These are phyloP conservation scores for Cynara cardunculus DNA, from an alignment of 129 eudicot species.

Conservation along the genomic window DNA sequence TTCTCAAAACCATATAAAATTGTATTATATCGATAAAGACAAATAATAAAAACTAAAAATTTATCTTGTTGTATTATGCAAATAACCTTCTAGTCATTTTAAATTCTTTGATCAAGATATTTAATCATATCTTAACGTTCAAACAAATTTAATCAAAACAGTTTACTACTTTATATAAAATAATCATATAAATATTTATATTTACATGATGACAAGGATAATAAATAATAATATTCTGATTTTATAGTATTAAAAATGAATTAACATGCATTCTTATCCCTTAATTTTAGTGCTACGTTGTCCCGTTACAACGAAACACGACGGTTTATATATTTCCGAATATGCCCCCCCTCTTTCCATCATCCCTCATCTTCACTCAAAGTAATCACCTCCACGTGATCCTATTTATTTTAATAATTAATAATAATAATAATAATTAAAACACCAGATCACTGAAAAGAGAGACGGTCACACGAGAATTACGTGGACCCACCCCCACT, in stretches of 20 bases:
- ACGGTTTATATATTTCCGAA: conserved; percentile 11
- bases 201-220: neutral
- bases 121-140: too few species aligned
- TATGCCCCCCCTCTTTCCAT: conserved; percentile 16
- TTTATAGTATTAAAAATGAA: neutral
- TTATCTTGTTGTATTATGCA: too few species aligned
- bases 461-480: conserved; percentile 3
- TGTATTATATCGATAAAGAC: too few species aligned
- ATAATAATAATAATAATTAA: too few species aligned
- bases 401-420: neutral
- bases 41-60: too few species aligned
- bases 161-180: neutral
- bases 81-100: too few species aligned
- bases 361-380: conserved; percentile 13
- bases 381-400: neutral
- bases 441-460: neutral
- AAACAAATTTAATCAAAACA: neutral
- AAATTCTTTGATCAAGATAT: too few species aligned
- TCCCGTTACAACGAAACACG: conserved; percentile 23
- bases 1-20: too few species aligned
- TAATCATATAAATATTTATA: neutral
- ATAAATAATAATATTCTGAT: neutral
- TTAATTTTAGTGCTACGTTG: conserved; percentile 16
- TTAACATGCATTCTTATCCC: conserved; percentile 16
- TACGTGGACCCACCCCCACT: neutral